phyloP scores from a whole-genome alignment of 2,329 filamentous ascomycete genomes.

The Cryphonectria carpinicola region DNA sequence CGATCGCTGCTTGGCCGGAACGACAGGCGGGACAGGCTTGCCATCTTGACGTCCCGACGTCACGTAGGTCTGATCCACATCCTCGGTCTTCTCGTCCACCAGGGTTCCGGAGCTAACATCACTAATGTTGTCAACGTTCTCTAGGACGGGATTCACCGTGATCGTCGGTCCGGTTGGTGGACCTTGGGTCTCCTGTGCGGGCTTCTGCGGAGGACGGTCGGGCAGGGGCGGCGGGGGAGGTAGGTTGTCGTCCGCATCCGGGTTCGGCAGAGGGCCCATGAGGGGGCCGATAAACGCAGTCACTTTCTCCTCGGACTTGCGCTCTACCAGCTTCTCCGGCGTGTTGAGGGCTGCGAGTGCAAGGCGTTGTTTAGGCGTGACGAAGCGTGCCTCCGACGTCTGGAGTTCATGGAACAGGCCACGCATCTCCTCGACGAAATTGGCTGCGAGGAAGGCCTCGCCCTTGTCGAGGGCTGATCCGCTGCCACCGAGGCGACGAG shows the following conservation, averaged over 20 bases:
- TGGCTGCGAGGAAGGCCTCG: slow-evolving; percentile 43
- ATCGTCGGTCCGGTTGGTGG: slow-evolving; percentile 28
- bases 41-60: slow-evolving; percentile 29
- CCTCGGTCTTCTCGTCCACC: slow-evolving; percentile 48
- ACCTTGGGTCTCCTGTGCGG: slow-evolving; percentile 35
- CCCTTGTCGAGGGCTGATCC: slow-evolving; percentile 49
- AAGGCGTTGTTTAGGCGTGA: slow-evolving; percentile 75
- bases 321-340: slow-evolving; percentile 34
- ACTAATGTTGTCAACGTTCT: slow-evolving; percentile 48
- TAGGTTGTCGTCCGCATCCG: slow-evolving; percentile 15
- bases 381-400: slow-evolving; percentile 61
- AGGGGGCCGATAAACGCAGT: slow-evolving; percentile 25
- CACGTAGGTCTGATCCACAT: slow-evolving; percentile 41
- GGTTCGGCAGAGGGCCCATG: slow-evolving; percentile 3
- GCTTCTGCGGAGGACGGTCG: slow-evolving; percentile 48
- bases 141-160: slow-evolving; percentile 34
- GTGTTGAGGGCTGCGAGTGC: slow-evolving; percentile 74
- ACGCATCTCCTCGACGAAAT: slow-evolving; percentile 76
- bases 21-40: slow-evolving; percentile 20
- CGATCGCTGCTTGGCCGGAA: slow-evolving; percentile 34
- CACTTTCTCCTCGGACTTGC: slow-evolving; percentile 25
- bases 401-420: slow-evolving; percentile 73
- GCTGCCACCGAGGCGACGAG: slow-evolving; percentile 75
- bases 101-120: slow-evolving; percentile 57
- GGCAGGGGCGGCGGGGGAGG: slow-evolving; percentile 53